Percentiles rank a stretch among this genome's conserved stretches.
Conservation (phyloP, 129 eudicot species). For the Solidago caesia region DNA sequence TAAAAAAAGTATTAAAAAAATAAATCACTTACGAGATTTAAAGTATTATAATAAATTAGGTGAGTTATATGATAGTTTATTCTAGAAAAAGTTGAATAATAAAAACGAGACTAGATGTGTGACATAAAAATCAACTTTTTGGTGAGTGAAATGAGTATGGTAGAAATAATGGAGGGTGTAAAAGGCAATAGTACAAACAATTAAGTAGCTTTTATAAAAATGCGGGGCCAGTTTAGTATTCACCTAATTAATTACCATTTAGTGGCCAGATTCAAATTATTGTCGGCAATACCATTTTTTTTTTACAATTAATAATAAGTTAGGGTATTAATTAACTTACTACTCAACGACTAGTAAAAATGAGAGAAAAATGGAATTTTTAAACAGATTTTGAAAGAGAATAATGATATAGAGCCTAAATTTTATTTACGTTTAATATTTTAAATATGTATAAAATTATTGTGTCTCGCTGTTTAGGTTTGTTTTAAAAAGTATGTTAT, state of each 20-base stretch:
- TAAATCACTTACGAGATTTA: not conserved
- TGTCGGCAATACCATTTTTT: constrained; percentile 56
- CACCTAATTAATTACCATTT: constrained; percentile 47
- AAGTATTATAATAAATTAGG: constrained; percentile 25
- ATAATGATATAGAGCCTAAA: too few species aligned
- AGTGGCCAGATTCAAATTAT: constrained; percentile 50
- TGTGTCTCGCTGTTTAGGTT: too few species aligned
- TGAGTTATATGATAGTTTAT: constrained; percentile 29
- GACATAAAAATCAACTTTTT: constrained; percentile 45
- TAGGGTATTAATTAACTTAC: constrained; percentile 16
- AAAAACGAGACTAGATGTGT: constrained; percentile 35
- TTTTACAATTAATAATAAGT: constrained; percentile 8
- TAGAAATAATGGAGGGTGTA: constrained; percentile 42
- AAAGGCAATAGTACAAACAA: constrained; percentile 36
- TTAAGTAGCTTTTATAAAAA: constrained; percentile 29
- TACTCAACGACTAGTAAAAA: constrained; percentile 26
- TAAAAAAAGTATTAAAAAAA: not conserved
- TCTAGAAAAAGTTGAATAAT: constrained; percentile 34
- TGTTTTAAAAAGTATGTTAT: too few species aligned
- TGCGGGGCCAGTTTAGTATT: constrained; percentile 37
- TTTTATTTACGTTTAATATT: too few species aligned
- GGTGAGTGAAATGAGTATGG: constrained; percentile 49
- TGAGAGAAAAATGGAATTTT: not conserved
- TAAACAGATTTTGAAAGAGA: not conserved
- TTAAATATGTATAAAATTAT: too few species aligned